A percentile compares a stretch with the other conserved stretches of the same genome.
Evolutionary conservation across 2,329 filamentous ascomycete genomes (phyloP).

Genomic region (Colletotrichum cordylinicola): DNA sequence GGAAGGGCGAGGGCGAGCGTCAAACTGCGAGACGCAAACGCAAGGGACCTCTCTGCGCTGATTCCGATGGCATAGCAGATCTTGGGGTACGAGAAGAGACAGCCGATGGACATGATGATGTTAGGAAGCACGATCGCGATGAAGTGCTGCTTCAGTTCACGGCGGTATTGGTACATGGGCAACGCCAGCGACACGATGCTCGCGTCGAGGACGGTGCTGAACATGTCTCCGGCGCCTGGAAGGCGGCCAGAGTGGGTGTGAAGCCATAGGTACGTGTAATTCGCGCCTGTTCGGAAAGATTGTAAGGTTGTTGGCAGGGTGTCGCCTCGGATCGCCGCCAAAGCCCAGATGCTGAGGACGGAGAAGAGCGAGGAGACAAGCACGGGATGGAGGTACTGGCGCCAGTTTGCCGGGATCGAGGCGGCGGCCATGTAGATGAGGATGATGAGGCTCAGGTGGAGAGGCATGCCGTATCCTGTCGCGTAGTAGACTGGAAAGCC

Average conservation of each 20-base stretch:
- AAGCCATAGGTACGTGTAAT: conserved; percentile 58
- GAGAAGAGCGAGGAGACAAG: conserved; percentile 60
- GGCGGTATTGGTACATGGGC: conserved; percentile 66
- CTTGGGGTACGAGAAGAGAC: conserved; percentile 63
- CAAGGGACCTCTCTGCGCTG: conserved; percentile 52
- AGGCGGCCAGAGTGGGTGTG: conserved; percentile 30
- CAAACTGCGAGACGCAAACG: conserved; percentile 61
- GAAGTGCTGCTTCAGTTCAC: conserved; percentile 60
- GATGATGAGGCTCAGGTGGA: conserved; percentile 52
- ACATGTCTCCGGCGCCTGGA: conserved; percentile 63
- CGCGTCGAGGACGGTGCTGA: conserved; percentile 60
- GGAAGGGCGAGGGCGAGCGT: conserved; percentile 66
- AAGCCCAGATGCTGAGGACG: conserved; percentile 57
- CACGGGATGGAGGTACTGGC: conserved; percentile 62
- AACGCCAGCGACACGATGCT: conserved; percentile 64
- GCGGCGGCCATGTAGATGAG: conserved; percentile 58
- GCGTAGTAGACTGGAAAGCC: conserved; percentile 62
- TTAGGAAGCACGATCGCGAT: conserved; percentile 60
- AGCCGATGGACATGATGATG: conserved; percentile 54
- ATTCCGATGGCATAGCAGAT: conserved; percentile 62
- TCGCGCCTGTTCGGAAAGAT: conserved; percentile 57
- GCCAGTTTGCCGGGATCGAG: conserved; percentile 52
- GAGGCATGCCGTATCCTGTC: conserved; percentile 56
- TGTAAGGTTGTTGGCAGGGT: conserved; percentile 45
- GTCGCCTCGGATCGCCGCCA: conserved; percentile 51